These are phyloP conservation scores for Acacia pycnantha DNA, from an alignment of 331 rosid genomes.

Conservation along the genomic window DNA sequence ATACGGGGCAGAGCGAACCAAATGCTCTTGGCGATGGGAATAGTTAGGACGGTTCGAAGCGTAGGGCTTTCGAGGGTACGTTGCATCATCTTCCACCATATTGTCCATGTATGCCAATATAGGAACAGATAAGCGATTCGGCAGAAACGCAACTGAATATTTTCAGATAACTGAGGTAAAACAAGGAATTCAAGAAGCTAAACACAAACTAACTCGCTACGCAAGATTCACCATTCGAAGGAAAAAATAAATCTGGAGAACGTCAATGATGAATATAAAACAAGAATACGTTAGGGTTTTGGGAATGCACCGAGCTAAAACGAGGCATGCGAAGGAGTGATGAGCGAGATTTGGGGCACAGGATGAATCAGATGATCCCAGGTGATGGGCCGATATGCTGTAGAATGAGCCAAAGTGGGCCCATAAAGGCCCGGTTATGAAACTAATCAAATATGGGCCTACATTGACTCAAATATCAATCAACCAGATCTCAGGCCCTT, in stretches of 20 bases:
- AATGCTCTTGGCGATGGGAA: constrained; percentile 45
- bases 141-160: not conserved
- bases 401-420: not conserved
- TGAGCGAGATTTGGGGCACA: not conserved
- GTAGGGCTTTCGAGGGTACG: constrained; percentile 53
- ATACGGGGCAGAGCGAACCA: constrained; percentile 37
- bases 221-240: not conserved
- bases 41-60: constrained; percentile 36
- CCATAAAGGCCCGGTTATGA: not conserved
- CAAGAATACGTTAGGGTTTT: constrained; percentile 5
- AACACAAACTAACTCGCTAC: not conserved
- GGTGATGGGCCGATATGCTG: not conserved
- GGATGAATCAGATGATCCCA: not conserved
- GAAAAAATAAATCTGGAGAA: not conserved
- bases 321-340: not conserved
- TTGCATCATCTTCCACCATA: constrained; percentile 50
- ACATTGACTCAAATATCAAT: not conserved
- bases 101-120: constrained; percentile 45
- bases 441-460: not conserved
- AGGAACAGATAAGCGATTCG: constrained; percentile 11
- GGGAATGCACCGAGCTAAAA: not conserved
- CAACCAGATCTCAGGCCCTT: not conserved
- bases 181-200: not conserved
- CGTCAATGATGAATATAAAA: not conserved
- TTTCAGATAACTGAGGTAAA: not conserved